Percentiles rank a stretch among this genome's conserved stretches.
Conservation (phyloP, 768 basidiomycete genomes). For the Kwoniella newhampshirensis region DNA sequence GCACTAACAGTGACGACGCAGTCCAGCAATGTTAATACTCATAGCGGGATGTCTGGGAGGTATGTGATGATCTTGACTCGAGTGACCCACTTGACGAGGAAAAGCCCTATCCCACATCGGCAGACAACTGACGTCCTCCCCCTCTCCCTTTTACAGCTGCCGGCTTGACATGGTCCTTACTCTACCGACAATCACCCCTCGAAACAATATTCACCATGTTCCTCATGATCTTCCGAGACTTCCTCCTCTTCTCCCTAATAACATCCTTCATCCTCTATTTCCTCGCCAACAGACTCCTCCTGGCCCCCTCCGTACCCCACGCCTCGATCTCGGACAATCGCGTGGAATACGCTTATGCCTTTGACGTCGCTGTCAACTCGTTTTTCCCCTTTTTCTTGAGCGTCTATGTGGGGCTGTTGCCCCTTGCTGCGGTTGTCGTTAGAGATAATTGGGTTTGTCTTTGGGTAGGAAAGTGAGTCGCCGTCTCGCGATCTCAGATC, state of each 20-base stretch:
- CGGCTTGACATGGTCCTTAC: constrained; percentile 79
- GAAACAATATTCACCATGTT: constrained; percentile 67
- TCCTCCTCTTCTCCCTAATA: constrained; percentile 72
- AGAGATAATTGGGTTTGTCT: constrained; percentile 91
- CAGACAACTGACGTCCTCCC: too few species aligned
- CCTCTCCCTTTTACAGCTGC: constrained; percentile 59
- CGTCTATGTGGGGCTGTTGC: constrained; percentile 82
- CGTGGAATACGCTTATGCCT: constrained; percentile 91
- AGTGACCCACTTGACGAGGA: too few species aligned
- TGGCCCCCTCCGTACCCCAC: constrained; percentile 63
- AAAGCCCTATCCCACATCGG: too few species aligned
- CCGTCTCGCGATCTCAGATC: constrained; percentile 2
- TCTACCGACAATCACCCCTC: constrained; percentile 67
- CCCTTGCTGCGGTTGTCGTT: constrained; percentile 77
- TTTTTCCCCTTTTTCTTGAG: constrained; percentile 93
- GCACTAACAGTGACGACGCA: constrained; percentile 15
- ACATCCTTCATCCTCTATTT: constrained; percentile 64
- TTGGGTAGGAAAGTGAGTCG: constrained; percentile 71
- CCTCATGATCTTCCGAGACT: constrained; percentile 85
- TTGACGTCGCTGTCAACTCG: constrained; percentile 94
- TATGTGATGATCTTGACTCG: constrained; percentile 52
- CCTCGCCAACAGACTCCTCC: constrained; percentile 68
- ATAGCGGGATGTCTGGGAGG: constrained; percentile 75
- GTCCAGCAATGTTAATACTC: constrained; percentile 84
- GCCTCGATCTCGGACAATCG: constrained; percentile 64